Conservation (phyloP, 2,329 filamentous ascomycete species). For the Fusarium nelsonii region DNA sequence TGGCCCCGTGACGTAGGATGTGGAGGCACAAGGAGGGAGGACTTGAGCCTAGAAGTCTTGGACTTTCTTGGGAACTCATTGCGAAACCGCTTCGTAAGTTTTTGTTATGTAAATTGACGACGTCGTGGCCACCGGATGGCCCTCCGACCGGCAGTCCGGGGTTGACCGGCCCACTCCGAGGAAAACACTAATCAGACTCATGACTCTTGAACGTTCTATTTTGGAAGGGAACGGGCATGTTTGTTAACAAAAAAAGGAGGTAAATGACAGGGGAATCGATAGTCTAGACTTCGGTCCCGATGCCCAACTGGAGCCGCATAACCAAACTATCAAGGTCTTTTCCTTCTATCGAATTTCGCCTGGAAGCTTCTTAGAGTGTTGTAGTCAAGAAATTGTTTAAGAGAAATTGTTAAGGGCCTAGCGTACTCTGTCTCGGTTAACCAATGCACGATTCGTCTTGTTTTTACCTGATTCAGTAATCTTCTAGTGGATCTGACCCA, state of each 20-base stretch:
- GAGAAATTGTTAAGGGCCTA: conserved; percentile 29
- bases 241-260: conserved; percentile 2
- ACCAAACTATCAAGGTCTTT: neutral
- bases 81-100: conserved; percentile 38
- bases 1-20: conserved; percentile 39
- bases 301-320: conserved; percentile 2
- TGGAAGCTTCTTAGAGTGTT: neutral
- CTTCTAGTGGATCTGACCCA: conserved; percentile 18
- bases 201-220: conserved; percentile 41
- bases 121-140: conserved; percentile 30
- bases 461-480: conserved; percentile 29
- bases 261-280: conserved; percentile 1
- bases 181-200: conserved; percentile 36
- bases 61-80: conserved; percentile 20
- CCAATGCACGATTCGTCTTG: conserved; percentile 38
- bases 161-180: conserved; percentile 19
- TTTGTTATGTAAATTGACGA: conserved; percentile 39
- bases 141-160: conserved; percentile 36
- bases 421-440: conserved; percentile 21
- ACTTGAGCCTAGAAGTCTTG: conserved; percentile 30
- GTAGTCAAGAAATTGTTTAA: neutral
- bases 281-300: conserved; percentile 18
- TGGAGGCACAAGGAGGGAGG: conserved; percentile 36
- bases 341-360: conserved; percentile 1
- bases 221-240: conserved; percentile 12